A percentile compares a stretch with the other conserved stretches of the same genome.
These are phyloP conservation scores for Penicillium sp. DNA, from an alignment of 2,329 filamentous ascomycete genomes.

Conservation along the genomic window DNA sequence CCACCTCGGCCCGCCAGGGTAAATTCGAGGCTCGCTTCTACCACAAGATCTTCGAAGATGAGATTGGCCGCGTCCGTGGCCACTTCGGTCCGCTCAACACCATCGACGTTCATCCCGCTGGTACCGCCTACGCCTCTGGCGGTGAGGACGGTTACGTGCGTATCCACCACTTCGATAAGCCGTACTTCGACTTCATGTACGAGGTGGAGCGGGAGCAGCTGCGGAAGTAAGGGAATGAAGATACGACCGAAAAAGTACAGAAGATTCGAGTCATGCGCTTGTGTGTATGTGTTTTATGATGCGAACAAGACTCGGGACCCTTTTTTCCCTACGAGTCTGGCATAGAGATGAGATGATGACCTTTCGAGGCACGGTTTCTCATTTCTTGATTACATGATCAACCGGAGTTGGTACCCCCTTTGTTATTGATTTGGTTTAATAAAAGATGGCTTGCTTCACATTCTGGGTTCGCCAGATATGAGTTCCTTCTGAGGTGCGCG, in stretches of 20 bases:
- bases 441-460: constrained; percentile 34
- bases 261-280: constrained; percentile 27
- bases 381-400: constrained; percentile 41
- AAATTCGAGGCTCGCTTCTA: constrained; percentile 99
- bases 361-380: constrained; percentile 34
- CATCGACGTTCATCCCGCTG: constrained; percentile 86
- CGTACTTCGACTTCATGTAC: constrained; percentile 98
- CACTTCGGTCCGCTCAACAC: constrained; percentile 98
- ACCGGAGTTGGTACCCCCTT: constrained; percentile 40
- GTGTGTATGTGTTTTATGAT: constrained; percentile 39
- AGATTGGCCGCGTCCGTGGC: constrained; percentile 93
- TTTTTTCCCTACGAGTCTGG: constrained; percentile 22
- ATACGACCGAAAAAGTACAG: constrained; percentile 23
- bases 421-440: constrained; percentile 35
- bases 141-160: constrained; percentile 98
- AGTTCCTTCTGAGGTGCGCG: constrained; percentile 6
- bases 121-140: constrained; percentile 89
- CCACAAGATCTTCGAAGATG: constrained; percentile 99
- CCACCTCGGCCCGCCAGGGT: constrained; percentile 87
- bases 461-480: constrained; percentile 19
- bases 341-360: constrained; percentile 31
- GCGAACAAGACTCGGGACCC: constrained; percentile 29
- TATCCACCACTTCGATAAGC: constrained; percentile 97
- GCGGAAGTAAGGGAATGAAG: constrained; percentile 38
- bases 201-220: constrained; percentile 87